Evolutionary conservation across 2,329 filamentous ascomycete species (phyloP).

Genomic region (Colletotrichum theobromicola): DNA sequence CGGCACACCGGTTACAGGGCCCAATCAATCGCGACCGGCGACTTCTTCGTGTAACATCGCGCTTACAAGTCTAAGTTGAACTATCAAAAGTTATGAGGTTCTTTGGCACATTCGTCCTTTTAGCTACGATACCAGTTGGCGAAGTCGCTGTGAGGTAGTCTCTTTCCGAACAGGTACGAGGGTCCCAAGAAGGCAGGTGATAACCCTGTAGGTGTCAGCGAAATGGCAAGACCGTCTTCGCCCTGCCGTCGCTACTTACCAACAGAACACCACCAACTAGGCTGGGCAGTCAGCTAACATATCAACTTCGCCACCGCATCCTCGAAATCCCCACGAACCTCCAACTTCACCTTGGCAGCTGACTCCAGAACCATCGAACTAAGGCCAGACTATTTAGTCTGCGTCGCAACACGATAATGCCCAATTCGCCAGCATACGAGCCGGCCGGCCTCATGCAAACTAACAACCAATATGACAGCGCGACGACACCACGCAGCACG

Average conservation of each 20-base stretch:
- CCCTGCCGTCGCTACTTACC: neutral
- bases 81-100: neutral
- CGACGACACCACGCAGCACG: neutral
- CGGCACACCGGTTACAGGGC: neutral
- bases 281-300: neutral
- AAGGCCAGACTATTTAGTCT: neutral
- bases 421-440: neutral
- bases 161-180: neutral
- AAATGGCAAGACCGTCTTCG: neutral
- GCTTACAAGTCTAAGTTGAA: neutral
- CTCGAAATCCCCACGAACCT: neutral
- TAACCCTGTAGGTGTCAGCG: neutral
- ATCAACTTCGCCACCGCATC: neutral
- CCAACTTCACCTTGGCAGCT: neutral
- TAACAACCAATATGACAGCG: neutral
- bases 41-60: neutral
- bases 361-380: neutral
- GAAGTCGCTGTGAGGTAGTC: neutral
- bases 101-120: neutral
- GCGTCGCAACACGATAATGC: neutral
- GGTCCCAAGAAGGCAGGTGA: neutral
- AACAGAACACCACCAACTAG: too few relatives aligned
- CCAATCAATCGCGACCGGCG: neutral
- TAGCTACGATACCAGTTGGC: neutral
- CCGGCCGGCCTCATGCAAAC: neutral